Evolutionary conservation across 2,329 filamentous ascomycete species (phyloP), one percentile per base, ranked within the genome.

Genomic region (Penicillium sp.): DNA sequence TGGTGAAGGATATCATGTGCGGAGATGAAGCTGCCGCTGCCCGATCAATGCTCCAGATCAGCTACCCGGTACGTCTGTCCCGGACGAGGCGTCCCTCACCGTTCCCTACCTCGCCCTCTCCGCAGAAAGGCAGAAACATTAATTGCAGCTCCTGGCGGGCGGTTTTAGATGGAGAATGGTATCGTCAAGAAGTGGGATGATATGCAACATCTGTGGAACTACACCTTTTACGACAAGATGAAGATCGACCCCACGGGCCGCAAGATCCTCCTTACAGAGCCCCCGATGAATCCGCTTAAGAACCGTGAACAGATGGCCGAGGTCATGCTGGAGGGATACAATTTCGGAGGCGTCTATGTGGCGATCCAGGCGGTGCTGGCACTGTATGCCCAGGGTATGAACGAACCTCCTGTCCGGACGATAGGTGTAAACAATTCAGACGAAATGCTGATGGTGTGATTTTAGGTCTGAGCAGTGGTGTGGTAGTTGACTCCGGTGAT

Each of bases 181-280:
- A 97, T 98, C 66, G 90, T 98, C 61, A 97, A 96, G 82, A 91
- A 90, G 69, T 98, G 93, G 93, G 93, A 98, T 63, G 93, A 98
- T 73, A 98, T 98, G 93, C 89, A 95, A 78, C 92, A 97, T 69
- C 84, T 98, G 48, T 98, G 93, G 93, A 92, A 98, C 76, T 97
- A 95, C 72, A 98, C 93, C 23, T 98, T 98, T 73, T 86, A 82
- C 73, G 92, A 98, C 72, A 97, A 97, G 82, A 88, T 98, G 82
- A 84, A 90, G 72, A 79, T 98, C 61, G 88, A 97, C 70, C 83
- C 93, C 2, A 83, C 82, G 20, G 92, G 89, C 59, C 89, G 91
- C 73, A 98, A 98, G 81, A 97, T 98, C 71, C 82, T 98, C 57
- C 81, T 97, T 61, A 97, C 92, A 41, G 93, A 98, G 75, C 92